Percentiles rank a stretch among this genome's conserved stretches.
These are phyloP conservation scores for Areca catechu DNA, from an alignment of 176 grass and related monocot species.

Conservation along the genomic window DNA sequence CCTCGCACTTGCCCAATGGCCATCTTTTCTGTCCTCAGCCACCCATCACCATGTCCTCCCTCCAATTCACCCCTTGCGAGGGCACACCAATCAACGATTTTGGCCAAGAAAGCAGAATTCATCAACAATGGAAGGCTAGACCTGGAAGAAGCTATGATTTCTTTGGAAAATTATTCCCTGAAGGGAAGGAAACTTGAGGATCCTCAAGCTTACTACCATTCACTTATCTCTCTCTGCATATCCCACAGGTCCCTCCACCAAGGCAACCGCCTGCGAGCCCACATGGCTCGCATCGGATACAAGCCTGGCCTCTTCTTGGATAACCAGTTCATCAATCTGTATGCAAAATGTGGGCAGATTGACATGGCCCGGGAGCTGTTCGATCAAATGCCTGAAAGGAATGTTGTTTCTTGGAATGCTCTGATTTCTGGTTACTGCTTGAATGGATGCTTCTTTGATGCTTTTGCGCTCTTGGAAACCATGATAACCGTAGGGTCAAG, in stretches of 20 bases:
- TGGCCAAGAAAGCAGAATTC: not conserved
- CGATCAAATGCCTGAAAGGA: slow-evolving; percentile 16
- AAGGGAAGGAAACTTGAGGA: not conserved
- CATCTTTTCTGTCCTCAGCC: slow-evolving; percentile 4
- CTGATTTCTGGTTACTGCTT: slow-evolving; percentile 19
- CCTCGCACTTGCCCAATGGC: too few relatives aligned
- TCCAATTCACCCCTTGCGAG: not conserved
- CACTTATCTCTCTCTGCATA: slow-evolving; percentile 23
- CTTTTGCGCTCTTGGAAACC: slow-evolving; percentile 2
- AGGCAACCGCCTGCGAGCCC: slow-evolving; percentile 2
- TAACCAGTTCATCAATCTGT: slow-evolving; percentile 30
- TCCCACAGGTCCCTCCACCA: slow-evolving; percentile 12
- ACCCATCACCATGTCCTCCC: slow-evolving; percentile 35
- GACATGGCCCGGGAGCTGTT: slow-evolving; percentile 17
- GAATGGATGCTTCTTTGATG: slow-evolving; percentile 8
- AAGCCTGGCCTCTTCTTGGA: slow-evolving; percentile 13
- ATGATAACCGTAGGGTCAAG: slow-evolving; percentile 2
- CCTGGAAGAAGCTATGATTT: slow-evolving; percentile 1
- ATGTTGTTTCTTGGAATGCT: slow-evolving; percentile 30
- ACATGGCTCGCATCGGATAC: not conserved
- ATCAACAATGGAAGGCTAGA: not conserved
- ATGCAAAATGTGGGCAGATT: slow-evolving; percentile 7
- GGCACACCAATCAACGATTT: not conserved
- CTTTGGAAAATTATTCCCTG: slow-evolving; percentile 2
- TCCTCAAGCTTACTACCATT: slow-evolving; percentile 4